Evolutionary conservation across 306 rosid species (phyloP).

Genomic region (Ochetophila trinervis): DNA sequence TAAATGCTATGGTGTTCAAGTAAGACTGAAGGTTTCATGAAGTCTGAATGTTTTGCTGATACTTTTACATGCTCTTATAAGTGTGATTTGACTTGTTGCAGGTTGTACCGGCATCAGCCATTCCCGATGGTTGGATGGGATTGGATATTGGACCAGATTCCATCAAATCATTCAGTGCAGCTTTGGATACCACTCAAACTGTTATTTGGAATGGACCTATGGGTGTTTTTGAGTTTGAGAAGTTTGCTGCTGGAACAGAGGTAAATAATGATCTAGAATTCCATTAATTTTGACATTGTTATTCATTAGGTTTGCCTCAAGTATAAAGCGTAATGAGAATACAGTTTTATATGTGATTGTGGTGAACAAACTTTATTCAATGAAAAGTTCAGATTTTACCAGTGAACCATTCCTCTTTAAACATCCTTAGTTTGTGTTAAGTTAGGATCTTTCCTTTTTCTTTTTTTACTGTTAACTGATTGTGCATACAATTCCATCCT

Average conservation of each 20-base stretch:
- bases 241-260: conserved; percentile 89
- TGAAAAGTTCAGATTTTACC: background rate
- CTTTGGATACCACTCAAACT: conserved; percentile 71
- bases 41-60: background rate
- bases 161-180: conserved; percentile 62
- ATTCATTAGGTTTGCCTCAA: background rate
- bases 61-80: background rate
- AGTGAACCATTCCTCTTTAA: no score
- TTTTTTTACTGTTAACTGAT: background rate
- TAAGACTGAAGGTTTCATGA: background rate
- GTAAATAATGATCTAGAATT: conserved; percentile 25
- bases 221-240: conserved; percentile 94
- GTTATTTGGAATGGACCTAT: conserved; percentile 96
- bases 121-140: conserved; percentile 98
- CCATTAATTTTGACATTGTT: background rate
- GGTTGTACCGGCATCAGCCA: conserved; percentile 75
- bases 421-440: no score
- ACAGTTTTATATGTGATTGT: no score
- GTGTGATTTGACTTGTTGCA: conserved; percentile 29
- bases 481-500: no score
- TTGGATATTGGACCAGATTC: conserved; percentile 96
- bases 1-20: background rate
- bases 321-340: no score
- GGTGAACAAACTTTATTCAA: no score
- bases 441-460: background rate